Evolutionary conservation across 768 basidiomycete species (phyloP).

Genomic region (Pilatotrama ljubarskyi): DNA sequence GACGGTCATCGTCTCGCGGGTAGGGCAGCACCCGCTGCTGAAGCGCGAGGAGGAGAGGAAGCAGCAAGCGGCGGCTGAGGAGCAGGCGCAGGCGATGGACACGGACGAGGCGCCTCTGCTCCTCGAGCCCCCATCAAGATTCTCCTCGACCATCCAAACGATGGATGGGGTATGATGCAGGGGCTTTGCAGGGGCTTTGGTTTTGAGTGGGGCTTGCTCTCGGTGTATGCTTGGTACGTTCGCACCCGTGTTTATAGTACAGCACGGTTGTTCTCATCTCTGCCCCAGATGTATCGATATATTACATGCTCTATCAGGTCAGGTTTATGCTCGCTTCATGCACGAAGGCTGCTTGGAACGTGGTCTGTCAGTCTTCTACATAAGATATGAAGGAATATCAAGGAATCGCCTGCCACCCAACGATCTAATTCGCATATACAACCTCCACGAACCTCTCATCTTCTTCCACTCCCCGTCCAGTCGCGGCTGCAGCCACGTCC

Average conservation of each 20-base stretch:
- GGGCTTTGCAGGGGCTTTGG: slow-evolving; percentile 1
- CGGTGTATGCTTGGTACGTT: background rate
- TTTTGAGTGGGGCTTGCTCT: background rate
- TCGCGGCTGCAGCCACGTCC: background rate
- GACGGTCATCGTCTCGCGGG: slow-evolving; percentile 51
- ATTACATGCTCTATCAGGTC: background rate
- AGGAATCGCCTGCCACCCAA: background rate
- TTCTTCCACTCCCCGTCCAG: slow-evolving; percentile 22
- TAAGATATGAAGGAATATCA: too few species aligned
- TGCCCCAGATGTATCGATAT: slow-evolving; percentile 4
- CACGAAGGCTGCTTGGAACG: too few species aligned
- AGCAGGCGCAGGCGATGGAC: slow-evolving; percentile 25
- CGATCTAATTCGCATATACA: slow-evolving; percentile 30
- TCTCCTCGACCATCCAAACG: slow-evolving; percentile 39
- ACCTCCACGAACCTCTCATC: slow-evolving; percentile 37
- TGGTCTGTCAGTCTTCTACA: too few species aligned
- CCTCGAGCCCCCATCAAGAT: slow-evolving; percentile 33
- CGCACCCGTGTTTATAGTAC: background rate
- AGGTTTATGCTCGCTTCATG: too few species aligned
- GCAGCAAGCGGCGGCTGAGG: background rate
- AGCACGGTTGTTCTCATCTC: background rate
- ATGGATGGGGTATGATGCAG: slow-evolving; percentile 35
- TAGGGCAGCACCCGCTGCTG: slow-evolving; percentile 55
- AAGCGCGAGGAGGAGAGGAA: slow-evolving; percentile 10
- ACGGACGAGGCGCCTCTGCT: slow-evolving; percentile 31